A percentile compares a stretch with the other conserved stretches of the same genome.
phyloP scores from a whole-genome alignment of 805 yeast genomes.

The Schizosaccharomyces lindneri region DNA sequence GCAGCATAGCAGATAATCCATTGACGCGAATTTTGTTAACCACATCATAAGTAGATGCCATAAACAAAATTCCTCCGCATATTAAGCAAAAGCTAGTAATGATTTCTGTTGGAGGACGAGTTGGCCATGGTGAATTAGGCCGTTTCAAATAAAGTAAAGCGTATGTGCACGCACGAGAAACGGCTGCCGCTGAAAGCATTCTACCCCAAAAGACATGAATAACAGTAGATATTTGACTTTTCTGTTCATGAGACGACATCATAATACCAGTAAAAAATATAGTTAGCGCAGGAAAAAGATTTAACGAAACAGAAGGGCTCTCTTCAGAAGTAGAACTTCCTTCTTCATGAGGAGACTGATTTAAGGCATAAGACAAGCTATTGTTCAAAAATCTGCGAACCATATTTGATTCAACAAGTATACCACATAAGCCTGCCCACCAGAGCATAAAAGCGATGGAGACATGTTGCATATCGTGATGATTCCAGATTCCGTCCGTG shows the following conservation, averaged over 20 bases:
- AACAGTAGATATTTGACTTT: constrained; percentile 46
- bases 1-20: constrained; percentile 22
- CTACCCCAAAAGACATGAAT: constrained; percentile 88
- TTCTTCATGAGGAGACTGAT: not conserved
- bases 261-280: constrained; percentile 89
- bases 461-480: constrained; percentile 72
- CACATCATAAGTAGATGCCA: constrained; percentile 75
- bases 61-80: constrained; percentile 75
- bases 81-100: constrained; percentile 54
- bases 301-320: constrained; percentile 27
- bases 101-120: constrained; percentile 70
- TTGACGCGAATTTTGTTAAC: constrained; percentile 36
- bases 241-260: constrained; percentile 88
- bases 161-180: constrained; percentile 45
- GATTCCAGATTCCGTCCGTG: constrained; percentile 61
- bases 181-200: constrained; percentile 57
- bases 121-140: constrained; percentile 19
- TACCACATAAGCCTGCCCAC: constrained; percentile 83
- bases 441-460: constrained; percentile 78
- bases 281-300: constrained; percentile 82
- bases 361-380: constrained; percentile 1
- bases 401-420: constrained; percentile 38
- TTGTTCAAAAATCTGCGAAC: constrained; percentile 11
- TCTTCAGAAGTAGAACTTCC: not conserved
- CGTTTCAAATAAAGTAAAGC: constrained; percentile 23